phyloP scores from a whole-genome alignment of 805 yeast genomes.

The Candida krabiensis region DNA sequence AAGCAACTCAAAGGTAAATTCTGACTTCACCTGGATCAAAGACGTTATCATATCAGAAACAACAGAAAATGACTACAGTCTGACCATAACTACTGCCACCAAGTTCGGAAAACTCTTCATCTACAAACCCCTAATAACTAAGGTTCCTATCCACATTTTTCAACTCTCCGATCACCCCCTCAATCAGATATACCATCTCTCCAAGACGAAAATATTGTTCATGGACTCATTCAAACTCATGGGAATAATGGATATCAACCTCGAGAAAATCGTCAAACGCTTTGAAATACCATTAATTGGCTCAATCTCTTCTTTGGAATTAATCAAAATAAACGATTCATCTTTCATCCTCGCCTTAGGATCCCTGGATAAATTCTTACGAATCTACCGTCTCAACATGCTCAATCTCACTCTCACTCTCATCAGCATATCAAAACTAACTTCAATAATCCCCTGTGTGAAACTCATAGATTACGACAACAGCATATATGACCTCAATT shows the following conservation, averaged over 20 bases:
- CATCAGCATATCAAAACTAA: conserved; percentile 10
- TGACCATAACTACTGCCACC: conserved; percentile 20
- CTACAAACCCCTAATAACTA: conserved; percentile 26
- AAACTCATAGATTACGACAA: conserved; percentile 10
- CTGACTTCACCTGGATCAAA: conserved; percentile 30
- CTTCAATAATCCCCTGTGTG: conserved; percentile 23
- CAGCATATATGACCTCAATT: conserved; percentile 9
- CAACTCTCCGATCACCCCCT: conserved; percentile 28
- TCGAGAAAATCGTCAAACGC: conserved; percentile 19
- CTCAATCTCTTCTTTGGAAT: conserved; percentile 23
- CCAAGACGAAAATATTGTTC: conserved; percentile 19
- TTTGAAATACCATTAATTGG: conserved; percentile 25
- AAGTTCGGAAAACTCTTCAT: conserved; percentile 27
- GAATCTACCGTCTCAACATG: conserved; percentile 18
- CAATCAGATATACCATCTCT: conserved; percentile 10
- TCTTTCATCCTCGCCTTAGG: conserved; percentile 18
- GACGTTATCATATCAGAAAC: conserved; percentile 21
- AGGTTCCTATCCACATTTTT: conserved; percentile 20
- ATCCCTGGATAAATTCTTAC: conserved; percentile 22
- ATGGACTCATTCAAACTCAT: conserved; percentile 26
- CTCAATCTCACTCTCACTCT: conserved; percentile 10
- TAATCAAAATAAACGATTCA: conserved; percentile 8
- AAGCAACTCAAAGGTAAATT: conserved; percentile 12
- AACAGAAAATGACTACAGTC: conserved; percentile 9
- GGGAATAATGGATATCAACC: conserved; percentile 23